These are phyloP conservation scores for Scutellaria galericulata DNA, from an alignment of 257 asterid species.

Conservation along the genomic window DNA sequence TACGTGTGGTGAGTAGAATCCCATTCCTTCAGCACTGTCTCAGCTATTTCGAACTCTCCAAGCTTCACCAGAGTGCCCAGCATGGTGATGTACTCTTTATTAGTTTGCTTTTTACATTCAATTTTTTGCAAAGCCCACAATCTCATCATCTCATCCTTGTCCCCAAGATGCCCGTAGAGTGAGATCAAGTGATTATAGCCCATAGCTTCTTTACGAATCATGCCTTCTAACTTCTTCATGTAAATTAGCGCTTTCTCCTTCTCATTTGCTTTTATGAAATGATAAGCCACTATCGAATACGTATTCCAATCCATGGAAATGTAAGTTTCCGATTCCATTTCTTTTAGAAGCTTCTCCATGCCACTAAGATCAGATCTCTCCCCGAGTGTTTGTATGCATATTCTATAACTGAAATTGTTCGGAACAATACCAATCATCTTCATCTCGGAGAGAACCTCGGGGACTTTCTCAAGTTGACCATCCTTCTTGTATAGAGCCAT, in stretches of 20 bases:
- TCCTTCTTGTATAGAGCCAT: constrained; percentile 61
- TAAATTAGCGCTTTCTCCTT: constrained; percentile 52
- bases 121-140: constrained; percentile 60
- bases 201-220: constrained; percentile 46
- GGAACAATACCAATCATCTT: constrained; percentile 50
- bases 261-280: constrained; percentile 47
- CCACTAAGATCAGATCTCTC: constrained; percentile 53
- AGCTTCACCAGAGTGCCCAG: constrained; percentile 61
- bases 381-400: constrained; percentile 54
- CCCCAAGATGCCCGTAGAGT: constrained; percentile 53
- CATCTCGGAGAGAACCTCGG: constrained; percentile 57
- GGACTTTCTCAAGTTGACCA: constrained; percentile 54
- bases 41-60: constrained; percentile 57
- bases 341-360: constrained; percentile 64
- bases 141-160: constrained; percentile 56
- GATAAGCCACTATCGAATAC: constrained; percentile 53
- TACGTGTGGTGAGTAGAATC: constrained; percentile 48
- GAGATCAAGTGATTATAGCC: constrained; percentile 71
- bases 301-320: constrained; percentile 55
- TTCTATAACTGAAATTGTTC: constrained; percentile 63
- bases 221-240: constrained; percentile 55
- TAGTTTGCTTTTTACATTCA: constrained; percentile 60
- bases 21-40: constrained; percentile 57
- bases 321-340: constrained; percentile 48
- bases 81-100: constrained; percentile 62